Evolutionary conservation across 495 filamentous ascomycete genomes (phyloP), one percentile per base, ranked within the genome.

Genomic region (Bathelium albidoporum): DNA sequence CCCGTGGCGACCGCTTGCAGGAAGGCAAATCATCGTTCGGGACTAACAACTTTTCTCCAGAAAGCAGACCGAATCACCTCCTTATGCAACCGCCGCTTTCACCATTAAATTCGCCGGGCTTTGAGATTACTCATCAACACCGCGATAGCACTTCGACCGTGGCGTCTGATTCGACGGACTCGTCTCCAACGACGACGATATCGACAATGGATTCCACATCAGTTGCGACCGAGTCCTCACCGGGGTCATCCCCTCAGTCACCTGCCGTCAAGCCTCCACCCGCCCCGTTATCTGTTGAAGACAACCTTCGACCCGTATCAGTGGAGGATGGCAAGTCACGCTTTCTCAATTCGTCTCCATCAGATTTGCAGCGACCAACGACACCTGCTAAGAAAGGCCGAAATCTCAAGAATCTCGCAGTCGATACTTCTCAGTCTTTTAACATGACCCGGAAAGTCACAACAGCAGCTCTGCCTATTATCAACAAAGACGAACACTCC

Each of bases 131-230:
- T 22, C 62, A 63, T 63, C 53, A 82, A 68, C 82, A 83, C 69
- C 80, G 83, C 73, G 79, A 83, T 69, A 87, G 83, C 72, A 83
- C 84, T n/a, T 93, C 90, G 29, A 95, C 89, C 2, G 85, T 87
- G 63, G 82, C 84, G 49, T 89, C 89, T 10, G 91, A 88, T 55
- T 98, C 94, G 2, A 88, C 86, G 29, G 91, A 97, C 69, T 95
- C 92, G 9, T 97, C 94, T 22, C 94, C 94, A 0, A 97, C 94
- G 20, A 97, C 91, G 1, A 96, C 93, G 0, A 82, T 92, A n/a
- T 96, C 91, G 16, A 96, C 91, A 14, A 88, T 92, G 49, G 94
- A 93, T 71, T 55, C 49, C 16, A 92, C 91, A 10, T 88, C 88
- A 18, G 89, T 89, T 20, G 81, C 90, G 29, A 90, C 91, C n/a